phyloP scores from a whole-genome alignment of 2,329 filamentous ascomycete genomes.

The Lasiodiplodia hormozganensis region DNA sequence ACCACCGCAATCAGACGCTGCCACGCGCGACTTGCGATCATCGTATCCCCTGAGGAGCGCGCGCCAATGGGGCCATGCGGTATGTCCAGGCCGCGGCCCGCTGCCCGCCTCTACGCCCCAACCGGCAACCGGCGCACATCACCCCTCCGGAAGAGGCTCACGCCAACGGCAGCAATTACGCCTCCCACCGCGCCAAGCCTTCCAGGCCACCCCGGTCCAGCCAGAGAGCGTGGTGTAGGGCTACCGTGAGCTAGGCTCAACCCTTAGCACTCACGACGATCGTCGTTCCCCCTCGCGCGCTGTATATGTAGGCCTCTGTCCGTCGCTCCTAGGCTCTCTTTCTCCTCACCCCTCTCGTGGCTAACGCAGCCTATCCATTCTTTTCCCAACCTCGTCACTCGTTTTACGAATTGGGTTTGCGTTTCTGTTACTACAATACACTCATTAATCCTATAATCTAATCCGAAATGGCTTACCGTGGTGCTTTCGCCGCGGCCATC shows the following conservation, averaged over 20 bases:
- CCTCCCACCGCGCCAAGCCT: not conserved
- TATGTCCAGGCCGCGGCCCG: not conserved
- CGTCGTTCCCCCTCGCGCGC: not conserved
- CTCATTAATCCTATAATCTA: conserved; percentile 24
- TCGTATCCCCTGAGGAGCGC: conserved; percentile 6
- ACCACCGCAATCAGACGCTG: conserved; percentile 1
- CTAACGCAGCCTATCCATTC: conserved; percentile 16
- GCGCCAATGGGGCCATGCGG: not conserved
- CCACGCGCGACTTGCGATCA: conserved; percentile 1
- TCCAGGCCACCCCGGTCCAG: not conserved
- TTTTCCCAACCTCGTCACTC: conserved; percentile 28
- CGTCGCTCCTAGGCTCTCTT: not conserved
- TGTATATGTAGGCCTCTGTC: conserved; percentile 23
- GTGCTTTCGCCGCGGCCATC: conserved; percentile 26
- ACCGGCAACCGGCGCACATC: conserved; percentile 2
- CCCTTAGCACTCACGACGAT: not conserved
- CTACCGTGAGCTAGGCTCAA: not conserved
- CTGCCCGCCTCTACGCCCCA: not conserved
- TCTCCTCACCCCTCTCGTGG: conserved; percentile 25
- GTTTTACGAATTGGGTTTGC: conserved; percentile 27
- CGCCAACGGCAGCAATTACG: conserved; percentile 10
- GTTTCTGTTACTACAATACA: conserved; percentile 13
- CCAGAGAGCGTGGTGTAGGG: not conserved
- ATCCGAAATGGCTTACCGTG: conserved; percentile 26
- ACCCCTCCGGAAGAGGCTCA: not conserved